Base-by-base conservation (phyloP, 208 protist genomes). In the Leishmania gerbilli region DNA sequence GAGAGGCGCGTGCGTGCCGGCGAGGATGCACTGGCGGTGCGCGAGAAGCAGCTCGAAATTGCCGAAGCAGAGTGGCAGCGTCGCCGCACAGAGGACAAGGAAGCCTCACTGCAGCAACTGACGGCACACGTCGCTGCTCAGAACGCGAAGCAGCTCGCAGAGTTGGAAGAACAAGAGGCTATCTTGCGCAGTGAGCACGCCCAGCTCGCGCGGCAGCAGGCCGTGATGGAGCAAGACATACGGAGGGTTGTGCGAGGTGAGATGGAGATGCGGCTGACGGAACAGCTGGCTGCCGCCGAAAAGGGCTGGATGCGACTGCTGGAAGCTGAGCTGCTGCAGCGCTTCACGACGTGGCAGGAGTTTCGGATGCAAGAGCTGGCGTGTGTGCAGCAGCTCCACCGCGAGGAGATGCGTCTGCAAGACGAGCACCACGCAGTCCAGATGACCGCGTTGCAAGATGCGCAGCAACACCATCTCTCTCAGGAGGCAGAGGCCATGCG, bases 11-110 rank as follows among this genome's bases (percentile, higher is more conserved):
- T 75, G 68, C 74, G 53, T 53, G 79, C 49, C 8, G 45, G 74
- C 45, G 83, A 85, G 67, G 74, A 80, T 21, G 80, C 77, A 2
- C n/a, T 89, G 11, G 47, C 69, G n/a, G 82, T 40, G 51, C 80
- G 75, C 34, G 82, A 89, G 37, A 27, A 72, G 24, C 58, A 58
- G 9, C 24, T 82, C 31, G 40, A 80, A 15, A 72, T 51, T 1
- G 77, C 76, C 6, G 40, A 78, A 53, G 58, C n/a, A 17, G 56
- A 37, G n/a, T 83, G 64, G 74, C 65, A 68, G 69, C 78, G 56
- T 11, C 51, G 78, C 24, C 64, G 80, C 27, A 67, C 64, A 7
- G 40, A 78, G 6, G 82, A 81, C 21, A 53, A 31, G 1, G 56
- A 69, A 0, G 47, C 42, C 19, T 19, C 77, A 47, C 49, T 67